Evolutionary conservation across 768 basidiomycete species (phyloP).

Genomic region (Rhodotorula diobovata): DNA sequence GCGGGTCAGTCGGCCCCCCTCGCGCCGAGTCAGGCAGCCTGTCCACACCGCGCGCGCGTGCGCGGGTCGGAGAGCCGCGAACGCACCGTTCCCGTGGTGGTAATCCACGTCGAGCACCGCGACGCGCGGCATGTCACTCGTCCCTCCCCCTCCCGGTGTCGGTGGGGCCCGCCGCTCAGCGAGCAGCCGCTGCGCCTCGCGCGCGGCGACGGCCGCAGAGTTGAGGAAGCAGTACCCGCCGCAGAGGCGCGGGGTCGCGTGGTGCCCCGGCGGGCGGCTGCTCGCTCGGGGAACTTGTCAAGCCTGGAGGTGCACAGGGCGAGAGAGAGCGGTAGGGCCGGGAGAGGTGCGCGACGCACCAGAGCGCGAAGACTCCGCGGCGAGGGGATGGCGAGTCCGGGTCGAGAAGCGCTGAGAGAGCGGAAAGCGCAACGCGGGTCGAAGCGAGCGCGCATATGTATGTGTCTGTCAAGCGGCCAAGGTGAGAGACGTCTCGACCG

Average conservation of each 20-base stretch:
- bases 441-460: constrained; percentile 45
- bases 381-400: too few relatives aligned
- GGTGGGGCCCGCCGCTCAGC: neutral
- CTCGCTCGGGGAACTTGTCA: neutral
- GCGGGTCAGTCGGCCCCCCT: neutral
- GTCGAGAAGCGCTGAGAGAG: constrained; percentile 33
- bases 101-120: constrained; percentile 50
- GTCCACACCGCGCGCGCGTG: neutral
- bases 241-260: constrained; percentile 44
- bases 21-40: neutral
- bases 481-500: neutral
- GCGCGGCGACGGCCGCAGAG: constrained; percentile 47
- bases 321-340: too few relatives aligned
- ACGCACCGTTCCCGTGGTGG: constrained; percentile 48
- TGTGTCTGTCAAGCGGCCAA: constrained; percentile 40
- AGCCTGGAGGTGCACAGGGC: neutral
- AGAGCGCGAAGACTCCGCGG: constrained; percentile 12
- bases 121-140: constrained; percentile 7
- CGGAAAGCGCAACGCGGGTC: constrained; percentile 43
- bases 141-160: too few relatives aligned
- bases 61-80: constrained; percentile 33
- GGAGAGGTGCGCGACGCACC: neutral
- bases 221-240: constrained; percentile 50
- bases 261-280: constrained; percentile 48
- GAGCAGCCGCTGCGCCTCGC: constrained; percentile 38